phyloP scores from a whole-genome alignment of 1,284 basidiomycete species.

The Rhizopogon hawkerae region DNA sequence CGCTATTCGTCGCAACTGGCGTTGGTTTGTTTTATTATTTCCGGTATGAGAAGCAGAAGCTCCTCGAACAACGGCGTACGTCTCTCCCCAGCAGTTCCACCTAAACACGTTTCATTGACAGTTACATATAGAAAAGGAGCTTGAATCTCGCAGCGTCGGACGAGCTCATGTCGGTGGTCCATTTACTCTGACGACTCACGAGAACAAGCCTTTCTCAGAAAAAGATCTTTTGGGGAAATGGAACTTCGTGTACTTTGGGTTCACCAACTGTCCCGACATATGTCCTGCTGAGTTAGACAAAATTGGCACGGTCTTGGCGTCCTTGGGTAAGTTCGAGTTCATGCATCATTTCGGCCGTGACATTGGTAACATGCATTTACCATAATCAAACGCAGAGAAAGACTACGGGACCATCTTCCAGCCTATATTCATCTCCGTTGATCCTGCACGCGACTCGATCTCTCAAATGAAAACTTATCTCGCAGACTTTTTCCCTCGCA shows the following conservation, averaged over 20 bases:
- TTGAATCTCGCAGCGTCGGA: constrained; percentile 48
- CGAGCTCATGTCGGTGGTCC: constrained; percentile 85
- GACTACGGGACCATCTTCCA: constrained; percentile 57
- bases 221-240: constrained; percentile 79
- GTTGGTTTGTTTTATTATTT: constrained; percentile 85
- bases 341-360: not conserved
- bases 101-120: not conserved
- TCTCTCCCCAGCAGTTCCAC: not conserved
- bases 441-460: constrained; percentile 86
- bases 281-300: constrained; percentile 99
- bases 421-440: constrained; percentile 93
- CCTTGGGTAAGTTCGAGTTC: constrained; percentile 48
- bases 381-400: constrained; percentile 45
- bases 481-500: constrained; percentile 84
- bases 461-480: constrained; percentile 53
- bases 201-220: constrained; percentile 71
- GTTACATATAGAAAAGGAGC: constrained; percentile 50
- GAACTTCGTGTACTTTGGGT: constrained; percentile 93
- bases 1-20: constrained; percentile 77
- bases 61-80: constrained; percentile 66
- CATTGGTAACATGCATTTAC: not conserved
- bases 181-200: constrained; percentile 68
- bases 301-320: constrained; percentile 76
- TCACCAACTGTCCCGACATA: constrained; percentile 97
- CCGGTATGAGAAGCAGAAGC: constrained; percentile 73